phyloP scores from a whole-genome alignment of 805 yeast species.

The Candida broadrunensis region DNA sequence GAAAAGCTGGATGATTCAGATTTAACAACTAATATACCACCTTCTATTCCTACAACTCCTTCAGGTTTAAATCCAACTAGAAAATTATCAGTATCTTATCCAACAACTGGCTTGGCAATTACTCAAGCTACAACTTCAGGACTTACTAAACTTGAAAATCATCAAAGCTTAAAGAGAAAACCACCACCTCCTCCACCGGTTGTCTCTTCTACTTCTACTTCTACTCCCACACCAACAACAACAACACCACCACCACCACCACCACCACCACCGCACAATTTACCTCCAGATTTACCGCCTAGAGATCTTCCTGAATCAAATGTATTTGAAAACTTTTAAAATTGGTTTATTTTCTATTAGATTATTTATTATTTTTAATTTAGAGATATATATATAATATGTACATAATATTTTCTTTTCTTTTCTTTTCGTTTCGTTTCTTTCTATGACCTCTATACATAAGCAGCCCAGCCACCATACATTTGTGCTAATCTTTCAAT shows the following conservation, averaged over 20 bases:
- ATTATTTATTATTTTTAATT: slow-evolving; percentile 1
- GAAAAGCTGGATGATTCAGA: neutral
- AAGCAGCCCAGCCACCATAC: slow-evolving; percentile 88
- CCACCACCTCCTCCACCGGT: slow-evolving; percentile 5
- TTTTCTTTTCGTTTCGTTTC: too few relatives aligned
- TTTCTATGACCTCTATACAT: too few relatives aligned
- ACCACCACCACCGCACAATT: too few relatives aligned
- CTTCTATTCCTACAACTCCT: neutral
- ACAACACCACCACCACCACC: neutral
- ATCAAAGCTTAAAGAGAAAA: slow-evolving; percentile 1
- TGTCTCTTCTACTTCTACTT: too few relatives aligned
- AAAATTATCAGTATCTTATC: too few relatives aligned
- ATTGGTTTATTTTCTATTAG: neutral
- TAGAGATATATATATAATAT: neutral
- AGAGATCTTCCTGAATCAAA: neutral
- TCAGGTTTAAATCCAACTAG: too few relatives aligned
- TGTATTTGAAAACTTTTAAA: neutral
- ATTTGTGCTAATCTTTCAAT: slow-evolving; percentile 69
- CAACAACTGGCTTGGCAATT: neutral
- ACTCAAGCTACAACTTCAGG: neutral
- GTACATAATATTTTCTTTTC: too few relatives aligned
- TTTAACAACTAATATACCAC: neutral
- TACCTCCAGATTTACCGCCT: too few relatives aligned
- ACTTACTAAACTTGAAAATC: neutral
- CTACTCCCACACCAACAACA: neutral